Conservation (phyloP, 164 flowering plant species). For the Aristolochia californica region DNA sequence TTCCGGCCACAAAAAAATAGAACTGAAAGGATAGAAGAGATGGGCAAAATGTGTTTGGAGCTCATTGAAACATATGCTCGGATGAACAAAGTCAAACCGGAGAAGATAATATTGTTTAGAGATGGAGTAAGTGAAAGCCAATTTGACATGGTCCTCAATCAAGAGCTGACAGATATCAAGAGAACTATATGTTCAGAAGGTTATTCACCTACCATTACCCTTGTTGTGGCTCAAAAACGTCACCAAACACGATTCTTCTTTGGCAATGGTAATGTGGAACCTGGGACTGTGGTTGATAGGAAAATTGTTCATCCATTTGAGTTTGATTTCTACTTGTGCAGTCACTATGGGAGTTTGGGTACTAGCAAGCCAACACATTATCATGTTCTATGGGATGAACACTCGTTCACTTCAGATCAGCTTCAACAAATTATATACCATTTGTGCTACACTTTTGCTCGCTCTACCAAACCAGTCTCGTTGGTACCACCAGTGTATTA, state of each 20-base stretch:
- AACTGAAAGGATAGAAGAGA: conserved; percentile 36
- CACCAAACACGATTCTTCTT: conserved; percentile 68
- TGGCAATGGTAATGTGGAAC: conserved; percentile 33
- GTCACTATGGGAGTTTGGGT: conserved; percentile 64
- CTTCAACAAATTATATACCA: conserved; percentile 59
- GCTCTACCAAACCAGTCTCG: conserved; percentile 79
- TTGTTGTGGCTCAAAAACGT: conserved; percentile 67
- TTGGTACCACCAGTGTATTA: conserved; percentile 77
- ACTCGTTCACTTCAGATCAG: conserved; percentile 42
- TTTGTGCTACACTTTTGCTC: conserved; percentile 70
- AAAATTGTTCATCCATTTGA: conserved; percentile 47
- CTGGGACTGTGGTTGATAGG: conserved; percentile 77
- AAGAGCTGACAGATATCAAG: conserved; percentile 33
- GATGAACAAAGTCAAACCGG: conserved; percentile 32
- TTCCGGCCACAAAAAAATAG: conserved; percentile 42
- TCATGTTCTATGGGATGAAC: conserved; percentile 59
- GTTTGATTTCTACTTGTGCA: conserved; percentile 70
- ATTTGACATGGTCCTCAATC: conserved; percentile 70
- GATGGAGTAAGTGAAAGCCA: conserved; percentile 88
- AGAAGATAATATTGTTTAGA: conserved; percentile 56
- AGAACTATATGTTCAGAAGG: conserved; percentile 14
- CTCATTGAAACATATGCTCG: conserved; percentile 36
- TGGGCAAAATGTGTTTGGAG: conserved; percentile 53
- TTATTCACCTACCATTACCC: conserved; percentile 48
- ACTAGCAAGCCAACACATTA: conserved; percentile 87